Percentiles rank a stretch among this genome's conserved stretches.
Conservation (phyloP, 371 early-diverging fungal species). For the Zopfochytrium polystomum region DNA sequence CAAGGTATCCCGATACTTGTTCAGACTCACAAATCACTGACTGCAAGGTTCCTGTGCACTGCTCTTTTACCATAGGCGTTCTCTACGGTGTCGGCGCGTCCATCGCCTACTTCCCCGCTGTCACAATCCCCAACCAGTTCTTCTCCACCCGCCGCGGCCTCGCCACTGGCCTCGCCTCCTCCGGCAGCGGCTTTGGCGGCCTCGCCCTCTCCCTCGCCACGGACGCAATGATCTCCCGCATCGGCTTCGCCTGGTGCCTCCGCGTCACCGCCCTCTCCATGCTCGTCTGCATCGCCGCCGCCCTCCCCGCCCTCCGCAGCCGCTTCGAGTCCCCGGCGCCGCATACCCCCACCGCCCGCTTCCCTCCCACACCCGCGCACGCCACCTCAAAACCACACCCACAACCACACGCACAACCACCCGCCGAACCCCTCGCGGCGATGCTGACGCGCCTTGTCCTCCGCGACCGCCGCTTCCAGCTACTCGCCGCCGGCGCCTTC, state of each 20-base stretch:
- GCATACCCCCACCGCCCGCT: background rate
- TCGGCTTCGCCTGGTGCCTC: constrained; percentile 54
- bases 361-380: constrained; percentile 9
- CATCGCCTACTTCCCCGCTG: constrained; percentile 65
- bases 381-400: background rate
- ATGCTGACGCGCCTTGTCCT: constrained; percentile 12
- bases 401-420: constrained; percentile 6
- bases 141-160: constrained; percentile 66
- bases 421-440: background rate
- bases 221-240: background rate
- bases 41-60: too few species aligned
- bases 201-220: background rate
- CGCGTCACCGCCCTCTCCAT: background rate
- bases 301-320: constrained; percentile 6
- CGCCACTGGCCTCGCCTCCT: constrained; percentile 72
- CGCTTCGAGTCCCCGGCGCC: background rate
- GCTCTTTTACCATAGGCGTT: constrained; percentile 8
- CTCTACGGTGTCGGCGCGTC: constrained; percentile 55
- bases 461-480: constrained; percentile 10
- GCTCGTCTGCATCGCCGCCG: constrained; percentile 32
- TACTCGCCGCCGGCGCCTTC: constrained; percentile 4
- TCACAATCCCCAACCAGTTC: constrained; percentile 70
- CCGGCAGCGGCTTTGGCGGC: constrained; percentile 48
- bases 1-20: constrained; percentile 21
- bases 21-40: too few species aligned